Evolutionary conservation across 768 basidiomycete genomes (phyloP).

Genomic region (Crassisporium funariophilum): DNA sequence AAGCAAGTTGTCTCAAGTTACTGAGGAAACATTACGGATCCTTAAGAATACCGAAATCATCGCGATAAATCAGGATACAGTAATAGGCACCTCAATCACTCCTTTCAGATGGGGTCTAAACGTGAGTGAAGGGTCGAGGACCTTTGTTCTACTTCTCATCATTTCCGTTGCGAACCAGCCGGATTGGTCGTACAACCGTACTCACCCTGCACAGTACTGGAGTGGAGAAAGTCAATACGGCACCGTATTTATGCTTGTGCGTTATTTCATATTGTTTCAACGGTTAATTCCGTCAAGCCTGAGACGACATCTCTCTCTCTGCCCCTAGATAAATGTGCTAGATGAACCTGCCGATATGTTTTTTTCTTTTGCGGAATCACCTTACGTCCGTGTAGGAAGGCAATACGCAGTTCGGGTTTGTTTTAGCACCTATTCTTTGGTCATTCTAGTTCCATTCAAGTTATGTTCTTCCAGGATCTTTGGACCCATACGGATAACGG

Average conservation of each 20-base stretch:
- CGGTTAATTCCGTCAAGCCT: not conserved
- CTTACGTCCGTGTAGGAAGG: constrained; percentile 69
- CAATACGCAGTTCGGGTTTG: constrained; percentile 67
- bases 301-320: not conserved
- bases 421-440: constrained; percentile 1
- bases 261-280: constrained; percentile 12
- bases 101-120: constrained; percentile 75
- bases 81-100: constrained; percentile 58
- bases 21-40: constrained; percentile 52
- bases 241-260: constrained; percentile 66
- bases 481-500: constrained; percentile 76
- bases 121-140: constrained; percentile 40
- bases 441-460: not conserved
- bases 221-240: constrained; percentile 67
- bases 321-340: constrained; percentile 57
- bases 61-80: constrained; percentile 70
- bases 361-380: constrained; percentile 68
- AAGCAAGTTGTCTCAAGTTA: constrained; percentile 54
- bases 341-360: constrained; percentile 57
- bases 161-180: constrained; percentile 30
- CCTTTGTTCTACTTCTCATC: too few species aligned
- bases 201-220: constrained; percentile 72
- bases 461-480: constrained; percentile 50
- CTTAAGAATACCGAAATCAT: constrained; percentile 66
- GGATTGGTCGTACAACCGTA: constrained; percentile 42